These are phyloP conservation scores for Trichosporon sp. DNA, from an alignment of 1,284 basidiomycete species.

Conservation along the genomic window DNA sequence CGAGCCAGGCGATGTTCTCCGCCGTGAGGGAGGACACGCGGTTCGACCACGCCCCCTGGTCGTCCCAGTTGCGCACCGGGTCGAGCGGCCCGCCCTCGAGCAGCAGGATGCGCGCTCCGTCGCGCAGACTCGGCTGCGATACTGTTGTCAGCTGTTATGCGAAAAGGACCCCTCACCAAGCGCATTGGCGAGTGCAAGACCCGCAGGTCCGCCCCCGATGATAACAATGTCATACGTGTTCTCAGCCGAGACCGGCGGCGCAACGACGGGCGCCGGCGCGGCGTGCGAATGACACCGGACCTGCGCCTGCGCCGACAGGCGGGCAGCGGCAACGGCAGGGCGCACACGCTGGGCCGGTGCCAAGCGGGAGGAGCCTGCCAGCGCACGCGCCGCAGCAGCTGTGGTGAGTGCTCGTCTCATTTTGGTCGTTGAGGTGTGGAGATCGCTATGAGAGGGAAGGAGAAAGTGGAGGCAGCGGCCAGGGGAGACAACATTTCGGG, in stretches of 20 bases:
- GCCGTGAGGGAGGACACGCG: constrained; percentile 85
- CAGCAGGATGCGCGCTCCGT: constrained; percentile 55
- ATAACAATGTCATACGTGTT: constrained; percentile 73
- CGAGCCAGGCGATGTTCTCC: constrained; percentile 69
- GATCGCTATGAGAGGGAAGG: not conserved
- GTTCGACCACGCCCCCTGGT: constrained; percentile 67
- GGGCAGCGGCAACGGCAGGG: not conserved
- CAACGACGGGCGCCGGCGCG: constrained; percentile 2
- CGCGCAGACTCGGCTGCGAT: constrained; percentile 13
- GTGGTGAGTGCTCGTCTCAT: constrained; percentile 10
- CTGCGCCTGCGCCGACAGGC: not conserved
- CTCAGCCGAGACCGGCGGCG: constrained; percentile 23
- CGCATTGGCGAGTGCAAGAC: constrained; percentile 81
- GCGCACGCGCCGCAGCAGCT: not conserved
- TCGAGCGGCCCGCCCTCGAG: constrained; percentile 74
- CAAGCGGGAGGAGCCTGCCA: not conserved
- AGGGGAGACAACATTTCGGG: constrained; percentile 5
- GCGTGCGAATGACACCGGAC: constrained; percentile 2
- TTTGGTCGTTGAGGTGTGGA: not conserved
- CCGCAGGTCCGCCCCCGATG: constrained; percentile 89
- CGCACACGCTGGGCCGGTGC: not conserved
- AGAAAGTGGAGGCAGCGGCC: not conserved
- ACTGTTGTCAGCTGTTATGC: constrained; percentile 9
- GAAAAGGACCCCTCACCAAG: constrained; percentile 57
- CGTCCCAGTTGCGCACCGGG: constrained; percentile 64